phyloP scores from a whole-genome alignment of 2,329 filamentous ascomycete genomes.

The Ascochyta viciae-villosae region DNA sequence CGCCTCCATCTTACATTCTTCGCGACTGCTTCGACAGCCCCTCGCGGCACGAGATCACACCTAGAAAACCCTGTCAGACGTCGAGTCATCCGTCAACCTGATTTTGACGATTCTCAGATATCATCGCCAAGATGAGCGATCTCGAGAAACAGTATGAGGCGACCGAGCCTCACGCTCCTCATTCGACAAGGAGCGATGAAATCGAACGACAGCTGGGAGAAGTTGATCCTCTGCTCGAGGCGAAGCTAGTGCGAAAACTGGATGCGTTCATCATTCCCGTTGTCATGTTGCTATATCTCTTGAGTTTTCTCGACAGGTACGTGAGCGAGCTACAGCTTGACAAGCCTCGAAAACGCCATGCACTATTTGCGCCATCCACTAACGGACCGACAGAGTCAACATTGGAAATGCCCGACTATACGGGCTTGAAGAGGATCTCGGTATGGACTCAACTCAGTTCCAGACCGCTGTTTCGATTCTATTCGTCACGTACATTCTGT shows the following conservation, averaged over 20 bases:
- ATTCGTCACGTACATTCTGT: slow-evolving; percentile 56
- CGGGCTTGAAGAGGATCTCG: slow-evolving; percentile 67
- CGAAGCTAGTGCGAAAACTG: slow-evolving; percentile 68
- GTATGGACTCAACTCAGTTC: slow-evolving; percentile 69
- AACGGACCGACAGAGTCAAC: slow-evolving; percentile 59
- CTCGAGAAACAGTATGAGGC: slow-evolving; percentile 33
- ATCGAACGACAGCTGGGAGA: slow-evolving; percentile 37
- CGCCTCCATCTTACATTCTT: neutral
- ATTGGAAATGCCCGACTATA: slow-evolving; percentile 74
- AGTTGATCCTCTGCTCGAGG: slow-evolving; percentile 55
- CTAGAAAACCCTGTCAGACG: slow-evolving; percentile 2
- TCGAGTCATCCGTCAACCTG: slow-evolving; percentile 11
- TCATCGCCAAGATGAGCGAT: slow-evolving; percentile 35
- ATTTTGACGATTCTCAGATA: neutral
- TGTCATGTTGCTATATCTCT: slow-evolving; percentile 73
- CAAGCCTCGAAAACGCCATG: neutral
- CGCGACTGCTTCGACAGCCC: neutral
- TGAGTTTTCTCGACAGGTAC: slow-evolving; percentile 76
- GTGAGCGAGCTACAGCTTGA: slow-evolving; percentile 25
- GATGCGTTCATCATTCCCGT: slow-evolving; percentile 70
- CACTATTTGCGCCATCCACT: slow-evolving; percentile 9
- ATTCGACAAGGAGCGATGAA: slow-evolving; percentile 30
- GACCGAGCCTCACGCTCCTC: slow-evolving; percentile 18
- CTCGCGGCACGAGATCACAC: neutral
- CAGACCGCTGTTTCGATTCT: slow-evolving; percentile 61